Evolutionary conservation across 2,329 filamentous ascomycete genomes (phyloP), one percentile per base, ranked within the genome.

Genomic region (Colletotrichum lentis): DNA sequence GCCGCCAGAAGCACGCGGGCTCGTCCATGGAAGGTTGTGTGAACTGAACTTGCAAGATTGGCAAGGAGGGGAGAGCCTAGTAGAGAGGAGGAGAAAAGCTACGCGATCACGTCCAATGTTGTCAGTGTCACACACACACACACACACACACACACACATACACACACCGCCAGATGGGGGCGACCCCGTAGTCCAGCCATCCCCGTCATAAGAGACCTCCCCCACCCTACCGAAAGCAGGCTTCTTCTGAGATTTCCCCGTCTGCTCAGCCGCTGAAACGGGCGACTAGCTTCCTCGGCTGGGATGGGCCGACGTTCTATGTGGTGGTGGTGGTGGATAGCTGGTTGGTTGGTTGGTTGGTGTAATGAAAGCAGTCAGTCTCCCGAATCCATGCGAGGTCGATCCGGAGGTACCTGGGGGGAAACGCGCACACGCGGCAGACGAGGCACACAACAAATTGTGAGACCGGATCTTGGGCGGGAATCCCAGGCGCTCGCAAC

Each of bases 151-250:
- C 1, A 31, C 27, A 31, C 27, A 27, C 27, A 31, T 7, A 7
- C 27, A 22, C 56, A 66, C 46, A 43, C 50, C 44, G 56, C 56
- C 27, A 56, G 20, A 39, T 35, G 20, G 55, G 52, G 31, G 20
- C 31, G 62, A 37, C 62, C 61, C 24, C 56, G 50, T 69, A 14
- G 62, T 66, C 62, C 11, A 52, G 66, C 62, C 55, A 66, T 69
- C 55, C 66, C 62, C 55, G 66, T 57, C 66, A n/a, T 24, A 12
- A 37, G 54, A 46, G 27, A 31, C 27, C 27, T 31, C 27, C 27
- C 44, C 18, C 27, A 24, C 22, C 41, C 54, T 35, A 44, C 43
- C 43, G 16, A n/a, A 61, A n/a, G 11, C 59, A 39, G 22, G 22
- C 37, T 59, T 37, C 52, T 41, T 31, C 27, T 43, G 55, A 6